Conservation (phyloP, 371 early-diverging fungal species). For the Amoeboaphelidium protococcarum region DNA sequence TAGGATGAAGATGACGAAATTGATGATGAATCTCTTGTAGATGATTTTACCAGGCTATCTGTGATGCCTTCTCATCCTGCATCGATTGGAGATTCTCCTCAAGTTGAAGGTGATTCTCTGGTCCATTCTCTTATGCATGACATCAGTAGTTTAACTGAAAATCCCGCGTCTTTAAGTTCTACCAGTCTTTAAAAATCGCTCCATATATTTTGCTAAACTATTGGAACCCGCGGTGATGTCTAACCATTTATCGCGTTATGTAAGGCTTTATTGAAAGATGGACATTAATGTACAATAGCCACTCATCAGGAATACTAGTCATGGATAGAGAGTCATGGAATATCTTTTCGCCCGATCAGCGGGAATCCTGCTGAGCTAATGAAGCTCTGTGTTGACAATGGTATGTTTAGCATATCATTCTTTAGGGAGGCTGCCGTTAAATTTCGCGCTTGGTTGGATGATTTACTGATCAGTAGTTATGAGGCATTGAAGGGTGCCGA, state of each 20-base stretch:
- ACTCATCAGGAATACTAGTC: conserved; percentile 42
- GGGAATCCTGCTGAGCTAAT: conserved; percentile 41
- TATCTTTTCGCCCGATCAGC: conserved; percentile 38
- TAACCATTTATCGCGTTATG: conserved; percentile 59
- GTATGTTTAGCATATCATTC: conserved; percentile 41
- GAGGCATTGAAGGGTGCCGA: conserved; percentile 43
- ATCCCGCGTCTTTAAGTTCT: conserved; percentile 5
- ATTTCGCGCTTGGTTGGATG: conserved; percentile 47
- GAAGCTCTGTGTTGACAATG: conserved; percentile 45
- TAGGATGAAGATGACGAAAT: conserved; percentile 6
- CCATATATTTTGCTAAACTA: conserved; percentile 48
- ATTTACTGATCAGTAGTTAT: conserved; percentile 34
- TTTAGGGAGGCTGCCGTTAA: conserved; percentile 23
- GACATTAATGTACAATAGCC: conserved; percentile 42
- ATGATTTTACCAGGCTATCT: conserved; percentile 3
- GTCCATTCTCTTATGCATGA: conserved; percentile 6
- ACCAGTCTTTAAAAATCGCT: conserved; percentile 14
- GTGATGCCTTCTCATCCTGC: not conserved
- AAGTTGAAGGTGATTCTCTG: conserved; percentile 5
- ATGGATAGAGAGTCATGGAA: conserved; percentile 44
- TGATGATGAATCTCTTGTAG: conserved; percentile 4
- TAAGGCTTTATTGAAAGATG: conserved; percentile 37
- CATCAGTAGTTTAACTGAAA: conserved; percentile 7
- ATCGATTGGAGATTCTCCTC: conserved; percentile 4
- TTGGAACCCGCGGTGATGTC: conserved; percentile 65